Evolutionary conservation across 441 rosid genomes (phyloP).

Genomic region (Isatis lusitanica): DNA sequence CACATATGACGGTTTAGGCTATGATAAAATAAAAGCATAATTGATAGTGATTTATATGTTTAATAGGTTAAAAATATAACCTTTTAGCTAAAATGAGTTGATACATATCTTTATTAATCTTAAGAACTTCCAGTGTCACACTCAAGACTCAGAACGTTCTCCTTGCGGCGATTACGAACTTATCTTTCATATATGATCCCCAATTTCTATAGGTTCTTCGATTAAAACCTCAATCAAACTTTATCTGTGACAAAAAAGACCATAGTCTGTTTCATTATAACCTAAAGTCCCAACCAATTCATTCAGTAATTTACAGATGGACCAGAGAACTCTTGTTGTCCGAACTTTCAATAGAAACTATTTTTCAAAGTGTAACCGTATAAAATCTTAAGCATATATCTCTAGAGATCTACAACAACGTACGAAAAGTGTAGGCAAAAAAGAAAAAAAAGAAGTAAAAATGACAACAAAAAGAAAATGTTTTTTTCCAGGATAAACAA

Average conservation of each 20-base stretch:
- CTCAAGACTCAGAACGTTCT: neutral
- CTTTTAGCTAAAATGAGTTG: too few relatives aligned
- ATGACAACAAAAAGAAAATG: conserved; percentile 1
- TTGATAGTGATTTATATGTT: too few relatives aligned
- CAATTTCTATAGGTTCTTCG: neutral
- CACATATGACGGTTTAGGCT: too few relatives aligned
- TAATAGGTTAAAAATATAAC: too few relatives aligned
- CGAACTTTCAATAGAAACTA: conserved; percentile 5
- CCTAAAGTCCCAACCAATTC: neutral
- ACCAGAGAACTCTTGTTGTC: neutral
- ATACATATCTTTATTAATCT: too few relatives aligned
- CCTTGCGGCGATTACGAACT: neutral
- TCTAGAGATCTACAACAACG: conserved; percentile 26
- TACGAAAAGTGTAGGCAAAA: neutral
- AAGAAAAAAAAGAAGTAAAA: neutral
- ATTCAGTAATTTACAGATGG: conserved; percentile 9
- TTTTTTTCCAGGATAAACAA: neutral
- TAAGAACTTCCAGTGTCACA: neutral
- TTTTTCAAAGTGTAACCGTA: conserved; percentile 5
- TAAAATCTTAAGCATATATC: neutral
- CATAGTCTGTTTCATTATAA: neutral
- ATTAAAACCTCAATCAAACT: neutral
- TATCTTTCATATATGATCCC: neutral
- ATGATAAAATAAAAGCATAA: too few relatives aligned
- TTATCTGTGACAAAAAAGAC: neutral